These are phyloP conservation scores for Apiospora arundinis DNA, from an alignment of 2,329 filamentous ascomycete genomes.

Conservation along the genomic window DNA sequence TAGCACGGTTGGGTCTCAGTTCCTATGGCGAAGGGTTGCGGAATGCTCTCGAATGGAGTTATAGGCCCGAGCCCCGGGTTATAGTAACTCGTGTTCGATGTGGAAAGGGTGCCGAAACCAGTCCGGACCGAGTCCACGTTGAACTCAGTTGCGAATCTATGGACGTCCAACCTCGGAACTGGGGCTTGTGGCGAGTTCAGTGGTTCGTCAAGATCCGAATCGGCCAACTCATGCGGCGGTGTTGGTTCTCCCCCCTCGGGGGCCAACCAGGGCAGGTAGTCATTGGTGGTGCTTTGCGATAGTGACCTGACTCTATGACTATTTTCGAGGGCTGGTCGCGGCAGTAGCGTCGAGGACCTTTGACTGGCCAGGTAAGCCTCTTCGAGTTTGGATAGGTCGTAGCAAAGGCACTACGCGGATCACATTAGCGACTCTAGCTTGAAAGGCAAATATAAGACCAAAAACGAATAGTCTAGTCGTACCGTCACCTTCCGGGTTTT, in stretches of 20 bases:
- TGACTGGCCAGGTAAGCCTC: constrained; percentile 29
- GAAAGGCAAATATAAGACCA: background rate
- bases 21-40: constrained; percentile 23
- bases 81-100: constrained; percentile 18
- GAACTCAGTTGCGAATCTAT: constrained; percentile 18
- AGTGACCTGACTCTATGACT: background rate
- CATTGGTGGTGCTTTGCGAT: background rate
- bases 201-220: constrained; percentile 21
- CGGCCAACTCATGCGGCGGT: constrained; percentile 16
- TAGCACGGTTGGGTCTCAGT: constrained; percentile 16
- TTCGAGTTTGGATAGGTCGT: constrained; percentile 39
- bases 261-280: background rate
- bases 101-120: constrained; percentile 1
- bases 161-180: constrained; percentile 13
- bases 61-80: constrained; percentile 22
- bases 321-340: background rate
- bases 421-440: background rate
- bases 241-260: constrained; percentile 4
- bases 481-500: constrained; percentile 37
- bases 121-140: constrained; percentile 14
- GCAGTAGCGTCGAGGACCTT: background rate
- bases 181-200: constrained; percentile 7
- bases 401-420: constrained; percentile 38
- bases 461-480: constrained; percentile 19
- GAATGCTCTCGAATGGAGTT: background rate